Evolutionary conservation across 352 stramenopile species (phyloP).

Genomic region (Phytophthora sp.): DNA sequence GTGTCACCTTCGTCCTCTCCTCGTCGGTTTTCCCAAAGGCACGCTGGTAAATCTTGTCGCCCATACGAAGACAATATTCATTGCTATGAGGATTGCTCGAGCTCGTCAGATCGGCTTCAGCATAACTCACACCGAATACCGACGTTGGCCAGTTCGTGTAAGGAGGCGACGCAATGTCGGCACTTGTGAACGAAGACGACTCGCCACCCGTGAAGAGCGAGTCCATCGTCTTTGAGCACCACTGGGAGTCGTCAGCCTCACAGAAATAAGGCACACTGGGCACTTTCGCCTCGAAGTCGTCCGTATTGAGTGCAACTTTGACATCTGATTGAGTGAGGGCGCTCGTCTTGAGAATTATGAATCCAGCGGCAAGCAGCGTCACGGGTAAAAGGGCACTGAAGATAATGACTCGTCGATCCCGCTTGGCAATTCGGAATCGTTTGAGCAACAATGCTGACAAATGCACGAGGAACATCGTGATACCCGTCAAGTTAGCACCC

Average conservation of each 20-base stretch:
- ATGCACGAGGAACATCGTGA: constrained; percentile 82
- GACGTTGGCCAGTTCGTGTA: constrained; percentile 38
- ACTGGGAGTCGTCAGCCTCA: constrained; percentile 48
- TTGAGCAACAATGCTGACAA: constrained; percentile 91
- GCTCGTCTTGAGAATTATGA: constrained; percentile 73
- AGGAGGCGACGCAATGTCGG: constrained; percentile 42
- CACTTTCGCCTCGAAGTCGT: constrained; percentile 33
- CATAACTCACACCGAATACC: constrained; percentile 46
- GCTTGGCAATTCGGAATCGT: constrained; percentile 87
- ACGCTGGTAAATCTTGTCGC: constrained; percentile 43
- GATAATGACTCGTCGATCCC: constrained; percentile 92
- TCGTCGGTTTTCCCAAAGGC: constrained; percentile 46
- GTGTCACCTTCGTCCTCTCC: constrained; percentile 82
- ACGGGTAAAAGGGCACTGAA: constrained; percentile 80
- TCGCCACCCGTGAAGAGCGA: constrained; percentile 42
- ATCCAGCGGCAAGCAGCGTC: constrained; percentile 82
- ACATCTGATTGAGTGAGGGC: constrained; percentile 53
- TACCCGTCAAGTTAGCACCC: constrained; percentile 35
- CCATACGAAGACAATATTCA: constrained; percentile 46
- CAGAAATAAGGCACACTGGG: constrained; percentile 57
- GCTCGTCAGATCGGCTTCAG: constrained; percentile 26
- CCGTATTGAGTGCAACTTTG: constrained; percentile 50
- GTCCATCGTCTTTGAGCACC: constrained; percentile 53
- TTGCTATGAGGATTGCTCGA: constrained; percentile 31
- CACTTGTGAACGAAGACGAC: constrained; percentile 30